Conservation (phyloP, 2,329 filamentous ascomycete genomes). For the Emergomyces orientalis region DNA sequence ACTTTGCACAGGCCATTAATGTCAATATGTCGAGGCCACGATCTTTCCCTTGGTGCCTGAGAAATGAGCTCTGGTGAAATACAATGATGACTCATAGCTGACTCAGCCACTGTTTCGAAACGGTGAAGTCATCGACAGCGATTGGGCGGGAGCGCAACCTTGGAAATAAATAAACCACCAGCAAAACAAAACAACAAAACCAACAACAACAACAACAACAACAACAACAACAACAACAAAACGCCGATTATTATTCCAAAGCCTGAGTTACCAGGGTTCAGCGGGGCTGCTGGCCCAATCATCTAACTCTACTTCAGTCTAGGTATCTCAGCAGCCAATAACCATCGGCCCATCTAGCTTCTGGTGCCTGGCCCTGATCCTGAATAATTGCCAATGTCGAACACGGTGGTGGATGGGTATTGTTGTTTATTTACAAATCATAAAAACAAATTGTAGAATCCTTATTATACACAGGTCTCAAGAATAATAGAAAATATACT, state of each 20-base stretch:
- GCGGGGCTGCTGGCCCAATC: not conserved
- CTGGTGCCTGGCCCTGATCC: constrained; percentile 5
- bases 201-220: not conserved
- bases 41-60: too few relatives aligned
- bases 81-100: not conserved
- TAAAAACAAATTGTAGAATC: not conserved
- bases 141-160: not conserved
- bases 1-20: too few relatives aligned
- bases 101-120: not conserved
- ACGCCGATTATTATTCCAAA: too few relatives aligned
- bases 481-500: not conserved
- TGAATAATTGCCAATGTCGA: too few relatives aligned
- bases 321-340: not conserved
- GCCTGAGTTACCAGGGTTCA: not conserved
- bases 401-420: not conserved
- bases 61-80: too few relatives aligned
- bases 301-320: not conserved
- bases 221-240: too few relatives aligned
- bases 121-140: not conserved
- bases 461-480: not conserved
- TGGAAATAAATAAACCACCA: not conserved
- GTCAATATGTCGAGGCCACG: too few relatives aligned
- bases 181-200: not conserved
- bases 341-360: not conserved
- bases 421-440: not conserved